phyloP scores from a whole-genome alignment of 371 early-diverging fungal genomes.

The Rhizopus delemar region DNA sequence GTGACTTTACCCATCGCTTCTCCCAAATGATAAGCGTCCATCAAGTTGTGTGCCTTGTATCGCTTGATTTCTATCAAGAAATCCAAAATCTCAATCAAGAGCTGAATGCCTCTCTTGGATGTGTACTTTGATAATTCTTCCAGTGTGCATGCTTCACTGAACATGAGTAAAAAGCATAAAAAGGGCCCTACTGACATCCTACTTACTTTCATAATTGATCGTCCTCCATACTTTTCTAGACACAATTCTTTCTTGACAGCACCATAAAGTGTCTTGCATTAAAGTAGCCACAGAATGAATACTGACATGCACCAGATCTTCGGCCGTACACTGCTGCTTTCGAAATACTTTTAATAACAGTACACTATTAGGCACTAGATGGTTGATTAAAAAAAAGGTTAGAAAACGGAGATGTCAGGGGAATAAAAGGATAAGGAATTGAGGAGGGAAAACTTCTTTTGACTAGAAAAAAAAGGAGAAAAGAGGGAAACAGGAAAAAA shows the following conservation, averaged over 20 bases:
- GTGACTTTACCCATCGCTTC: constrained; percentile 53
- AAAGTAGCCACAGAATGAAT: constrained; percentile 53
- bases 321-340: constrained; percentile 33
- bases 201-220: constrained; percentile 52
- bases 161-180: background rate
- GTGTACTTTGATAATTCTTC: constrained; percentile 33
- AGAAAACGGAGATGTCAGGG: background rate
- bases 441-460: background rate
- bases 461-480: background rate
- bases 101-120: constrained; percentile 28
- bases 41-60: constrained; percentile 41
- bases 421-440: background rate
- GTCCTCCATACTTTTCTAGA: constrained; percentile 45
- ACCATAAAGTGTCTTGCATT: constrained; percentile 51
- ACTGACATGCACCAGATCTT: constrained; percentile 36
- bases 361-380: constrained; percentile 41
- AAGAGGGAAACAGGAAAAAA: background rate
- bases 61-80: constrained; percentile 46
- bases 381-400: background rate
- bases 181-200: constrained; percentile 3
- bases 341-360: constrained; percentile 44
- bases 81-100: constrained; percentile 44
- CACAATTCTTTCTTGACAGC: constrained; percentile 47
- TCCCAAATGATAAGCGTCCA: constrained; percentile 46
- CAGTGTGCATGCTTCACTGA: constrained; percentile 37